phyloP scores from a whole-genome alignment of 306 rosid genomes.

The Prunus kanzakura region DNA sequence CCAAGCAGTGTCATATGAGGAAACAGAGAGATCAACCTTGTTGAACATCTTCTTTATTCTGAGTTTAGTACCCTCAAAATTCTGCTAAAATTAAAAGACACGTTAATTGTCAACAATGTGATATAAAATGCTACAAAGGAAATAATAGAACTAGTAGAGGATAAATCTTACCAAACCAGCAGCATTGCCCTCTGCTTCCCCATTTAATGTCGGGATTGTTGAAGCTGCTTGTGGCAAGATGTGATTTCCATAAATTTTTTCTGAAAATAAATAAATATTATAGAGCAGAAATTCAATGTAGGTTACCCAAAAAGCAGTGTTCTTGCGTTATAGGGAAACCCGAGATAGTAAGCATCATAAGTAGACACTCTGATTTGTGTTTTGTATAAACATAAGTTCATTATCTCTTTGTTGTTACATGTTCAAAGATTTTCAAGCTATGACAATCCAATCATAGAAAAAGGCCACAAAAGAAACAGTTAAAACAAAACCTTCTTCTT shows the following conservation, averaged over 20 bases:
- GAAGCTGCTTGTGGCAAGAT: slow-evolving; percentile 19
- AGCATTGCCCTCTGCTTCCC: slow-evolving; percentile 14
- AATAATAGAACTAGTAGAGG: slow-evolving; percentile 2
- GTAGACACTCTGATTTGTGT: not conserved
- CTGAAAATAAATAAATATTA: not conserved
- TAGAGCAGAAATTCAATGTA: not conserved
- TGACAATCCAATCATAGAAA: not conserved
- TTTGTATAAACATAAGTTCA: not conserved
- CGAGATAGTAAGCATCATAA: not conserved
- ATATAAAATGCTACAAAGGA: not conserved
- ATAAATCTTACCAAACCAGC: slow-evolving; percentile 27
- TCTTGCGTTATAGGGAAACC: not conserved
- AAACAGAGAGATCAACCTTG: slow-evolving; percentile 66
- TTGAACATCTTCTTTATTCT: slow-evolving; percentile 57
- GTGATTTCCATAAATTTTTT: not conserved
- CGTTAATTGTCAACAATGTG: not conserved
- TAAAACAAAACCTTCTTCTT: not conserved
- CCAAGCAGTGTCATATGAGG: slow-evolving; percentile 92
- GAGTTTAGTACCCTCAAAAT: slow-evolving; percentile 52
- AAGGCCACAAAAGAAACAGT: not conserved
- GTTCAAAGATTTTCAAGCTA: not conserved
- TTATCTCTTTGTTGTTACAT: not conserved
- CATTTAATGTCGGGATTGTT: slow-evolving; percentile 8
- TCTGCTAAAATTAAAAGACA: slow-evolving; percentile 29
- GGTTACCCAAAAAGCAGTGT: not conserved